phyloP scores from a whole-genome alignment of 1,139 yeast species.

The Yamadazyma atlantica region DNA sequence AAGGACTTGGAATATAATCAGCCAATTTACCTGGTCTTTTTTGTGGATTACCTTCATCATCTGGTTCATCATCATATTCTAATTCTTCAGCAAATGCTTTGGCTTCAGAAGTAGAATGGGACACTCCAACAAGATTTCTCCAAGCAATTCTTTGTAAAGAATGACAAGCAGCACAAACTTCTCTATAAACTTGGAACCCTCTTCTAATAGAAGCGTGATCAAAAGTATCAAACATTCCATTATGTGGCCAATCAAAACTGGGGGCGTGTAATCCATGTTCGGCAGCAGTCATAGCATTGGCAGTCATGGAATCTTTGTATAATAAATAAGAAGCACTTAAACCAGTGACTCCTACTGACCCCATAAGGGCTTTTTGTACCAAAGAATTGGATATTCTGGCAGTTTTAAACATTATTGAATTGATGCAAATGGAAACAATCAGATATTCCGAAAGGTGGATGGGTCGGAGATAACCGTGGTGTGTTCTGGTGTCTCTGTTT shows the following conservation, averaged over 20 bases:
- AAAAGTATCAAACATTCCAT: constrained; percentile 86
- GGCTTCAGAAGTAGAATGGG: constrained; percentile 89
- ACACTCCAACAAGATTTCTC: constrained; percentile 97
- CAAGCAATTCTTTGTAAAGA: constrained; percentile 96
- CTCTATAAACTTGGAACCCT: constrained; percentile 98
- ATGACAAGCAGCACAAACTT: constrained; percentile 99
- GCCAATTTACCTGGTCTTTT: constrained; percentile 98
- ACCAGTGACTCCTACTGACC: constrained; percentile 68
- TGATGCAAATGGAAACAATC: too few species aligned
- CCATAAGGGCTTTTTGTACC: constrained; percentile 57
- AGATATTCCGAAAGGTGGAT: too few species aligned
- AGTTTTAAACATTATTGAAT: constrained; percentile 27
- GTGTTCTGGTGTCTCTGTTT: too few species aligned
- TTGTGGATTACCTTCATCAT: constrained; percentile 98
- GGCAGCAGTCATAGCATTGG: constrained; percentile 97
- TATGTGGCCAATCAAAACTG: constrained; percentile 89
- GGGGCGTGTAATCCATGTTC: constrained; percentile 99
- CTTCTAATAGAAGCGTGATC: constrained; percentile 98
- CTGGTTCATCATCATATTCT: constrained; percentile 99
- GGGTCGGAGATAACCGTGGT: too few species aligned
- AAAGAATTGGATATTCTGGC: constrained; percentile 32
- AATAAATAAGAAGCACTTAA: constrained; percentile 71
- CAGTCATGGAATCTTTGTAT: constrained; percentile 78
- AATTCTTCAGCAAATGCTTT: constrained; percentile 94
- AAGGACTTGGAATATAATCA: constrained; percentile 93